Evolutionary conservation across 78 protist genomes (phyloP).

Genomic region (Dictyostelium firmibasis): DNA sequence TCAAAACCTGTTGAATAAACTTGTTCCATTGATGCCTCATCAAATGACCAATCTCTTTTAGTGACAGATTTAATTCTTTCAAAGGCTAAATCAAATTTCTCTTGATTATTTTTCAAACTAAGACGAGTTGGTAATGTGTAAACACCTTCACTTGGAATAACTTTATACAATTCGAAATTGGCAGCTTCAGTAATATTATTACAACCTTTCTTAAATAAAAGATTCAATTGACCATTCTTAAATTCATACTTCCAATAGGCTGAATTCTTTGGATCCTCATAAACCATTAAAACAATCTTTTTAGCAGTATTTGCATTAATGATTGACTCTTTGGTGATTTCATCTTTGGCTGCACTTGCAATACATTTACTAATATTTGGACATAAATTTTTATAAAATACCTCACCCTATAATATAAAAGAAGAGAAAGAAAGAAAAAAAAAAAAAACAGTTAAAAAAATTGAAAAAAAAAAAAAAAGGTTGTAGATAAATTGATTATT

Average conservation of each 20-base stretch:
- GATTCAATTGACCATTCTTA: background rate
- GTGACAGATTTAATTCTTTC: slow-evolving; percentile 30
- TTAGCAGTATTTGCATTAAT: background rate
- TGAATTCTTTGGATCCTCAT: slow-evolving; percentile 29
- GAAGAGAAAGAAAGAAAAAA: background rate
- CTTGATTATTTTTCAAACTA: slow-evolving; percentile 2
- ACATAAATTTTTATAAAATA: slow-evolving; percentile 35
- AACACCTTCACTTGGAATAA: slow-evolving; percentile 69
- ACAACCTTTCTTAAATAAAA: background rate
- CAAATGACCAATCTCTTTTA: slow-evolving; percentile 29
- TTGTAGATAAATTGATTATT: too few species aligned
- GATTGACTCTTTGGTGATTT: slow-evolving; percentile 37
- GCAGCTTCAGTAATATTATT: background rate
- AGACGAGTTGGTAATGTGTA: slow-evolving; percentile 25
- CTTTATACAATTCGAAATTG: background rate
- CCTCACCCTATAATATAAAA: background rate
- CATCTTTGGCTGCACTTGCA: slow-evolving; percentile 7
- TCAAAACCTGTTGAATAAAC: background rate
- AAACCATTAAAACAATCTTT: background rate
- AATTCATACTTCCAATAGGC: slow-evolving; percentile 42
- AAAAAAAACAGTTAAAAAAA: background rate
- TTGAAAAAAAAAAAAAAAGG: background rate
- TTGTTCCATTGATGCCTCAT: slow-evolving; percentile 19
- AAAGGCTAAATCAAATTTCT: background rate
- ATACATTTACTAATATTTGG: slow-evolving; percentile 1